phyloP scores from a whole-genome alignment of 345 rosid genomes.

The Salix udensis region DNA sequence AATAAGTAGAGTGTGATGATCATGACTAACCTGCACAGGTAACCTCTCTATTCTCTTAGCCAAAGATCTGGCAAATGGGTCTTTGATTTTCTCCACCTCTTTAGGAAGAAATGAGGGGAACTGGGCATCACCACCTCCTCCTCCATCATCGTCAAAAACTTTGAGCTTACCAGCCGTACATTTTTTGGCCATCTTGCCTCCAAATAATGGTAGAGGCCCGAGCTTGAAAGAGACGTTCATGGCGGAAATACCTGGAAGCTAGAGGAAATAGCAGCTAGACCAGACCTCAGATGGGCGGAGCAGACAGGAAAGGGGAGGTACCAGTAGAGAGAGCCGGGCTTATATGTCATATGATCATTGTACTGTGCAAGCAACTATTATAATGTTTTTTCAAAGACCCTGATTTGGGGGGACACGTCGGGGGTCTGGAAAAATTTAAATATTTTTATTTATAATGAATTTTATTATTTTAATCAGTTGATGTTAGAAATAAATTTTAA shows the following conservation, averaged over 20 bases:
- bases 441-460: too few relatives aligned
- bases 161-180: background rate
- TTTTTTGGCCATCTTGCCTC: background rate
- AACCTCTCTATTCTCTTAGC: constrained; percentile 62
- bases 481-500: too few relatives aligned
- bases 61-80: constrained; percentile 67
- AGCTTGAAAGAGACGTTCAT: constrained; percentile 20
- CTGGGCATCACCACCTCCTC: constrained; percentile 22
- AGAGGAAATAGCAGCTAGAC: background rate
- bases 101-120: constrained; percentile 79
- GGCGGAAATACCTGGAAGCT: background rate
- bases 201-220: constrained; percentile 7
- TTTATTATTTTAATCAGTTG: too few relatives aligned
- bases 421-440: too few relatives aligned
- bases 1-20: background rate
- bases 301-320: background rate
- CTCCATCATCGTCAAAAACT: constrained; percentile 17
- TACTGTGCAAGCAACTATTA: background rate
- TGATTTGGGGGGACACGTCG: too few relatives aligned
- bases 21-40: constrained; percentile 61
- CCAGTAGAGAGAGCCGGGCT: background rate
- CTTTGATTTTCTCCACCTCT: constrained; percentile 68
- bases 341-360: background rate
- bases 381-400: too few relatives aligned
- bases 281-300: background rate